Conservation (phyloP, 441 rosid species). For the Jatropha multifida region DNA sequence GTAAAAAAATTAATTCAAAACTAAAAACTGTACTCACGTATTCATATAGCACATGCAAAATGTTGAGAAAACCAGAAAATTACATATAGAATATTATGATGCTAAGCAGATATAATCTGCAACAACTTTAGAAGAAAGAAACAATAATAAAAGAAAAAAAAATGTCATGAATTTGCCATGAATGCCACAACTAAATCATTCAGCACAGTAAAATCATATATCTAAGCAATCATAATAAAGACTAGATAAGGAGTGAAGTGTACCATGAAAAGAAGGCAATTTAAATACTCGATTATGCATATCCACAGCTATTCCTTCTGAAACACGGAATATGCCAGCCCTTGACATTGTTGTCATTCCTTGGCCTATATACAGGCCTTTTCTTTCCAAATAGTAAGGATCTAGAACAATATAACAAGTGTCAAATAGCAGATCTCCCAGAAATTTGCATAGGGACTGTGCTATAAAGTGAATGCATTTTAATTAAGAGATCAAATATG, state of each 20-base stretch:
- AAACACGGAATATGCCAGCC: slow-evolving; percentile 87
- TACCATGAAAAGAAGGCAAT: slow-evolving; percentile 85
- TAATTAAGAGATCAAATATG: background rate
- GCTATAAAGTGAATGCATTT: background rate
- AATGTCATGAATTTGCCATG: background rate
- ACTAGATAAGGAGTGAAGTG: slow-evolving; percentile 22
- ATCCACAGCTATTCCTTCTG: slow-evolving; percentile 83
- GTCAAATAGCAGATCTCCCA: slow-evolving; percentile 29
- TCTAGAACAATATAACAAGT: slow-evolving; percentile 48
- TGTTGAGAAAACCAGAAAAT: background rate
- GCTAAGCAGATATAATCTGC: background rate
- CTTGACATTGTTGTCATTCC: slow-evolving; percentile 84
- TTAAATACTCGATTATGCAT: slow-evolving; percentile 70
- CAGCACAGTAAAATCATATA: background rate
- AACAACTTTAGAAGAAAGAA: slow-evolving; percentile 7
- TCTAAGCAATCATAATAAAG: background rate
- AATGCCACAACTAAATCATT: background rate
- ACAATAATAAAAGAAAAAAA: background rate
- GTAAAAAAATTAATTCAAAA: background rate
- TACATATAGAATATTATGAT: background rate
- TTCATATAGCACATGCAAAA: background rate
- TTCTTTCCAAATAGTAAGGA: slow-evolving; percentile 69
- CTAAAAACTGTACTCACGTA: background rate
- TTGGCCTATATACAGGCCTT: slow-evolving; percentile 86
- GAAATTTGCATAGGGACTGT: background rate